Percentiles rank a stretch among this genome's conserved stretches.
These are phyloP conservation scores for Sambucus nigra DNA, from an alignment of 129 eudicot species.

Conservation along the genomic window DNA sequence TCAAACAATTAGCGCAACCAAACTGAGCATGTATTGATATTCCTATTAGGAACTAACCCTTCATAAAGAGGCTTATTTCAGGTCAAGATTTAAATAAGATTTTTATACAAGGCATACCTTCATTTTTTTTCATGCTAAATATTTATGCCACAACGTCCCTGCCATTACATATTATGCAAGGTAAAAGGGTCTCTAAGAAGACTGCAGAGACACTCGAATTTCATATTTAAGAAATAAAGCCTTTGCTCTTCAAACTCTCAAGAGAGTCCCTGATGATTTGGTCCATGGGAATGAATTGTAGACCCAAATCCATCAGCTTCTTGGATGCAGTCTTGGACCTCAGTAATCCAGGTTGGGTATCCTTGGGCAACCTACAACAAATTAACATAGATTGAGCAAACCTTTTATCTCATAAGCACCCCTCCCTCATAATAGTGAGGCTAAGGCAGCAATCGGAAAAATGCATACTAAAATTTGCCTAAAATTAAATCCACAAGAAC, in stretches of 20 bases:
- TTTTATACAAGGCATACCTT: not conserved
- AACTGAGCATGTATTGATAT: no score
- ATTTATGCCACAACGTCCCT: not conserved
- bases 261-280: conserved; percentile 71
- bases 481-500: no score
- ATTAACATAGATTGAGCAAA: not conserved
- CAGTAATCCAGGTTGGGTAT: conserved; percentile 72
- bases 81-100: not conserved
- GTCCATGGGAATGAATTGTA: conserved; percentile 57
- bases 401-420: no score
- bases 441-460: no score
- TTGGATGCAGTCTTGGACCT: conserved; percentile 52
- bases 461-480: no score
- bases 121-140: no score
- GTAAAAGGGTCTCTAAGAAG: not conserved
- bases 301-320: conserved; percentile 81
- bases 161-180: not conserved
- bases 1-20: no score
- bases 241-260: conserved; percentile 77
- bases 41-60: no score
- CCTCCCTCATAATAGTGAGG: no score
- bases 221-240: conserved; percentile 52
- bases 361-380: conserved; percentile 60
- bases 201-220: not conserved
- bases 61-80: no score